phyloP scores from a whole-genome alignment of 2,329 filamentous ascomycete species.

The Cercospora beticola region DNA sequence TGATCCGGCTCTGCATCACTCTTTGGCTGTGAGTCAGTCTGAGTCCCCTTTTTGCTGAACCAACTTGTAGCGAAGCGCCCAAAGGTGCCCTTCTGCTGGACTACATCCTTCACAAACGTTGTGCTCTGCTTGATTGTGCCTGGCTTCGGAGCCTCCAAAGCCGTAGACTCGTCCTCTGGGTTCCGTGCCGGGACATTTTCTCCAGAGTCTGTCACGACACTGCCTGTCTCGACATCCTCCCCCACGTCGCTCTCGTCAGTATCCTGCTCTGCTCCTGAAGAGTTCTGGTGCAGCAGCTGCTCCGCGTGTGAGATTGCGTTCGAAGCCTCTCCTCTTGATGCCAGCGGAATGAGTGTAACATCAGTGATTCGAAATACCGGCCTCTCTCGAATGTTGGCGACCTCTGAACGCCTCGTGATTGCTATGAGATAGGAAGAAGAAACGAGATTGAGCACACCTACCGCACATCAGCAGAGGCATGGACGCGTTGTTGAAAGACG shows the following conservation, averaged over 20 bases:
- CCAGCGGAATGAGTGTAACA: conserved; percentile 84
- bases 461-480: conserved; percentile 13
- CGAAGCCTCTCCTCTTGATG: conserved; percentile 59
- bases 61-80: conserved; percentile 86
- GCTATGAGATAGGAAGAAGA: conserved; percentile 80
- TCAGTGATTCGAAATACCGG: conserved; percentile 86
- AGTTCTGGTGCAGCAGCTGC: conserved; percentile 24
- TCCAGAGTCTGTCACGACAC: conserved; percentile 36
- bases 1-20: conserved; percentile 61
- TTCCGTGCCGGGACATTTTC: conserved; percentile 21
- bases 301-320: conserved; percentile 34
- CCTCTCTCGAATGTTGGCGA: conserved; percentile 79
- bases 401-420: conserved; percentile 81
- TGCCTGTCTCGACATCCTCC: conserved; percentile 31
- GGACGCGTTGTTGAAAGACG: background rate
- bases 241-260: conserved; percentile 35
- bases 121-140: conserved; percentile 45
- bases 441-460: conserved; percentile 82
- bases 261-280: conserved; percentile 22
- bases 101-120: conserved; percentile 85
- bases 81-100: conserved; percentile 77
- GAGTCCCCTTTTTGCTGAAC: conserved; percentile 86
- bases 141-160: conserved; percentile 37
- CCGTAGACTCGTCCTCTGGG: conserved; percentile 28
- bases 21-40: conserved; percentile 65